Evolutionary conservation across 108 stramenopile species (phyloP), one percentile per base, ranked within the genome.

Genomic region (Aurantiochytrium sp.): DNA sequence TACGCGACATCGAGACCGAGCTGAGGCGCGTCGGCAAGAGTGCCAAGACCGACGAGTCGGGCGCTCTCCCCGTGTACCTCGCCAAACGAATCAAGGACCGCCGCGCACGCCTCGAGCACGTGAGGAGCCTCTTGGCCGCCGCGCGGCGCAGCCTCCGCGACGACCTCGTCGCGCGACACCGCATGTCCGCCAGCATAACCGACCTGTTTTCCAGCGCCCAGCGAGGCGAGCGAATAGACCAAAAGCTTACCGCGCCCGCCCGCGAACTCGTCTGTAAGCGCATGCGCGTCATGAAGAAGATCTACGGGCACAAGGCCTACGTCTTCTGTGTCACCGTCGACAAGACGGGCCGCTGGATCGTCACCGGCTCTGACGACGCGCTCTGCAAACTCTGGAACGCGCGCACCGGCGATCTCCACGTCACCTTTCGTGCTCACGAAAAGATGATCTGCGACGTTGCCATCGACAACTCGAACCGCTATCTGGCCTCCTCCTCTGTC

Each of bases 361-460:
- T 81, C 42, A 81, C 73, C 32, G 73, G 73, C 21, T 81, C 73
- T 8, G 73, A 81, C 3, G 73, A 81, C 2, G 73, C 73, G 0
- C 73, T 81, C 6, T 48, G 39, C 45, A 81, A 81, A 2, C 39
- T 81, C 15, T 81, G 73, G 73, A 81, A 81, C 39, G 73, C 73
- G 36, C 39, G 73, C 8, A 81, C 73, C 0, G 73, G 73, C 6
- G 42, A 81, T 6, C 73, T 81, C 10, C 30, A 24, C 1, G 45
- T 81, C 6, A 81, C 73, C 1, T 81, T 48, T 81, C 73, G 73
- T 48, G 73, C 73, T 12, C 73, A 81, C 4, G 73, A 81, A 81
- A 81, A 81, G 32, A 81, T 81, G 73, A 81, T 81, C 32, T 81
- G 73, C 30, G 73, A 81, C 24, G 12, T 81, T 6, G 73, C 73